phyloP scores from a whole-genome alignment of 176 grass and related monocot genomes.

The Melocanna baccifera region DNA sequence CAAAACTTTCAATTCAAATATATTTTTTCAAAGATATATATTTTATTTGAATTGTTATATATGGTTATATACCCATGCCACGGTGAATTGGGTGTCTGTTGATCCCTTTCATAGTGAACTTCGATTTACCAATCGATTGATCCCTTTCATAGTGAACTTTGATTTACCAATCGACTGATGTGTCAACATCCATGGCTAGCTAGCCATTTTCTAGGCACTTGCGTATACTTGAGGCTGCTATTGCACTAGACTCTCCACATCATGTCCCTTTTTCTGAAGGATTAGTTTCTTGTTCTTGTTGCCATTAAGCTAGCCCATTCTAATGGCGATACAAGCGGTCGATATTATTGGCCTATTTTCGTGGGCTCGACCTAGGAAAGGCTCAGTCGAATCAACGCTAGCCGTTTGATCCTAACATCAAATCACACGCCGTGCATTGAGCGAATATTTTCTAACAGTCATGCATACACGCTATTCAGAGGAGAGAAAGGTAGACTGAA shows the following conservation, averaged over 20 bases:
- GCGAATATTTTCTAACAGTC: background rate
- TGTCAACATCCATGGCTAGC: slow-evolving; percentile 10
- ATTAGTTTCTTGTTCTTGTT: background rate
- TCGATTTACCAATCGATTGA: background rate
- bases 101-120: slow-evolving; percentile 13
- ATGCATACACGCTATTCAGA: slow-evolving; percentile 18
- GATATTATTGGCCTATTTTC: background rate
- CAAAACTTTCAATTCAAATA: no score
- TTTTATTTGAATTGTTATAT: no score
- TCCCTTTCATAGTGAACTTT: slow-evolving; percentile 15
- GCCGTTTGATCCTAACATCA: slow-evolving; percentile 2
- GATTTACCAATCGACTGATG: background rate
- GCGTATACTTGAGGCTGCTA: slow-evolving; percentile 20
- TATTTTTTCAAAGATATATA: no score
- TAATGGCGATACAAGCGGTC: background rate
- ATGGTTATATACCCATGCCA: background rate
- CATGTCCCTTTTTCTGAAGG: slow-evolving; percentile 5
- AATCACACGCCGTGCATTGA: background rate
- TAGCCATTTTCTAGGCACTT: background rate
- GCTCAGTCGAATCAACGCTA: background rate
- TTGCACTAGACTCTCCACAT: slow-evolving; percentile 15
- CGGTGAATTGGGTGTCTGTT: background rate
- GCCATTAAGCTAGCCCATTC: background rate
- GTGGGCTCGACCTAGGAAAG: background rate
- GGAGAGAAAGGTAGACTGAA: slow-evolving; percentile 15